Conservation (phyloP, 148 eudicot species). For the Cornus kousa region DNA sequence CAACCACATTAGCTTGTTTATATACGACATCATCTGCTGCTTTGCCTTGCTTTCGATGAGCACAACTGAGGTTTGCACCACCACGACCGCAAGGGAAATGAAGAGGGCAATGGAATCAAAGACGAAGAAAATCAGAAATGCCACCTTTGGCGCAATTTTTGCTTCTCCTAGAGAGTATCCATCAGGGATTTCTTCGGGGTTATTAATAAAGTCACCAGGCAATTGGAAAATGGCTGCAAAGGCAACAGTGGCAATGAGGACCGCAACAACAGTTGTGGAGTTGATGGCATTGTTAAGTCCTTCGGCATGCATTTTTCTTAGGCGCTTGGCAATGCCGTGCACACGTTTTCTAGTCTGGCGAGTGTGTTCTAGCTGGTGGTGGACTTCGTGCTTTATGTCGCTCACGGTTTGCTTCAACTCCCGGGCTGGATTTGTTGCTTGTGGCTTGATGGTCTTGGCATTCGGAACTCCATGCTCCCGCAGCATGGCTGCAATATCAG, state of each 20-base stretch:
- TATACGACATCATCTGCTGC: constrained; percentile 86
- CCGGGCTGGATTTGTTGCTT: constrained; percentile 49
- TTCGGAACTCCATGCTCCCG: constrained; percentile 59
- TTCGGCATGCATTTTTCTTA: constrained; percentile 75
- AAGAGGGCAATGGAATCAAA: constrained; percentile 79
- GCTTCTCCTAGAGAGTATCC: constrained; percentile 78
- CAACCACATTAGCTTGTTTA: constrained; percentile 88
- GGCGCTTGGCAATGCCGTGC: constrained; percentile 68
- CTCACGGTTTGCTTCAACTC: constrained; percentile 78
- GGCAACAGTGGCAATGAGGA: constrained; percentile 78
- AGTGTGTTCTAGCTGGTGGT: constrained; percentile 76
- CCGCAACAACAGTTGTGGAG: constrained; percentile 80
- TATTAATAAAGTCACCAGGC: constrained; percentile 69
- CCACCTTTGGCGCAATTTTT: constrained; percentile 50
- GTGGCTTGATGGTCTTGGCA: constrained; percentile 49
- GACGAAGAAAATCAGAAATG: constrained; percentile 58
- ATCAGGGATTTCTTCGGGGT: constrained; percentile 38
- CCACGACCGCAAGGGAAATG: constrained; percentile 78
- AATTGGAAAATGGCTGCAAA: constrained; percentile 80
- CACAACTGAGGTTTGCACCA: constrained; percentile 81
- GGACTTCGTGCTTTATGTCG: constrained; percentile 82
- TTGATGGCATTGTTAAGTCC: constrained; percentile 82
- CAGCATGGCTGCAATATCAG: constrained; percentile 41
- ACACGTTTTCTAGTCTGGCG: constrained; percentile 62
- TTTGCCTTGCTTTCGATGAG: constrained; percentile 86